Conservation (phyloP, 2,329 filamentous ascomycete species). For the Xylaria arbuscula region DNA sequence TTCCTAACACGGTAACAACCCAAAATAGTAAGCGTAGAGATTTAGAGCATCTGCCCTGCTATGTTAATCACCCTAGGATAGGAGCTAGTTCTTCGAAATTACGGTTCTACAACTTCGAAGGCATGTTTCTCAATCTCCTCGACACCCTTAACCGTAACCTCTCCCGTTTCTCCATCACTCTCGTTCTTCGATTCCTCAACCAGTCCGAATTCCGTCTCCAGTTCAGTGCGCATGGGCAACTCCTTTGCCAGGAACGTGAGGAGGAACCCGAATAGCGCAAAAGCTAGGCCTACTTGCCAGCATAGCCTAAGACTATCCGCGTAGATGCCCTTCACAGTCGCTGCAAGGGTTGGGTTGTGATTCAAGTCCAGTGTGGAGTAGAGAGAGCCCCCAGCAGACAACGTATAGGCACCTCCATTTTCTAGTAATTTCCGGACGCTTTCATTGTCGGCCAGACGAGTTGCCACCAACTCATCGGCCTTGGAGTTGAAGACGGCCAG, state of each 20-base stretch:
- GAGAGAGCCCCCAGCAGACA: slow-evolving; percentile 12
- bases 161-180: neutral
- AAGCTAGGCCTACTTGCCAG: slow-evolving; percentile 39
- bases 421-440: neutral
- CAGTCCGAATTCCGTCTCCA: slow-evolving; percentile 40
- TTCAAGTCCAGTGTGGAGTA: slow-evolving; percentile 6
- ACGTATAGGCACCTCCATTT: slow-evolving; percentile 9
- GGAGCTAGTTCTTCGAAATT: neutral
- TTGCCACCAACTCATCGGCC: neutral
- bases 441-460: slow-evolving; percentile 12
- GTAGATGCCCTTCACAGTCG: slow-evolving; percentile 18
- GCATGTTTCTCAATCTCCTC: neutral
- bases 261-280: slow-evolving; percentile 32
- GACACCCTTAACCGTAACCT: neutral
- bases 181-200: slow-evolving; percentile 5
- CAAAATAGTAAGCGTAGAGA: neutral
- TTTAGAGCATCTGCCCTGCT: too few species aligned
- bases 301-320: slow-evolving; percentile 20
- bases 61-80: neutral
- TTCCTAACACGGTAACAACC: neutral
- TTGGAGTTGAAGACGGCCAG: slow-evolving; percentile 27
- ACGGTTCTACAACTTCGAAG: neutral
- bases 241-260: slow-evolving; percentile 27
- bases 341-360: neutral
- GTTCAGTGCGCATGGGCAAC: slow-evolving; percentile 31